Percentiles rank a stretch among this genome's conserved stretches.
Conservation (phyloP, 352 stramenopile genomes). For the Phytophthora pisi region DNA sequence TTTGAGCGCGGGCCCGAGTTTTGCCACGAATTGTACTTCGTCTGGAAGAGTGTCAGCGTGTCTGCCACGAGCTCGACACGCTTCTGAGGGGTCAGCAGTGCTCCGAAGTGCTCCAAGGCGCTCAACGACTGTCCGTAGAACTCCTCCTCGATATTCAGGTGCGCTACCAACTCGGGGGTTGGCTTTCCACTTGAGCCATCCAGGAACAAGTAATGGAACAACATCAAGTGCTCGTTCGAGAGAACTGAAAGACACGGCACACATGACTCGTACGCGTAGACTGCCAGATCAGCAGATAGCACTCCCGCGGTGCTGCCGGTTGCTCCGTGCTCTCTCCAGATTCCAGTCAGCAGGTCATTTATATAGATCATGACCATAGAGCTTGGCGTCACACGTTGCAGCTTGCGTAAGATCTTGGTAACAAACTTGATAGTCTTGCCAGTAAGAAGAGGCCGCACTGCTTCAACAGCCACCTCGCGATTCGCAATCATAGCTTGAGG, state of each 20-base stretch:
- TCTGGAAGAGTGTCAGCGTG: slow-evolving; percentile 48
- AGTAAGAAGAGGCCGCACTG: slow-evolving; percentile 56
- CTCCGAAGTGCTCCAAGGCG: slow-evolving; percentile 43
- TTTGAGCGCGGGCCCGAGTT: slow-evolving; percentile 32
- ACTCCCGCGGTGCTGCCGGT: slow-evolving; percentile 5
- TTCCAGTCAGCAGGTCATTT: slow-evolving; percentile 45
- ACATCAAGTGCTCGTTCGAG: slow-evolving; percentile 63
- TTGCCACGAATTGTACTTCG: slow-evolving; percentile 47
- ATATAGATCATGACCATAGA: slow-evolving; percentile 75
- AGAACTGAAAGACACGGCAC: slow-evolving; percentile 70
- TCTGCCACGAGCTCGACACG: slow-evolving; percentile 60
- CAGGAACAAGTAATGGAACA: slow-evolving; percentile 64
- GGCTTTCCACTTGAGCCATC: slow-evolving; percentile 25
- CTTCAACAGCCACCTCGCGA: slow-evolving; percentile 45
- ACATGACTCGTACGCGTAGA: slow-evolving; percentile 75
- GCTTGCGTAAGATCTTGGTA: slow-evolving; percentile 76
- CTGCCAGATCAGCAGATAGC: slow-evolving; percentile 49
- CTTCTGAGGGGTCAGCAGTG: slow-evolving; percentile 49
- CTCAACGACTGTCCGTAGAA: slow-evolving; percentile 61
- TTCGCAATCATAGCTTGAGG: slow-evolving; percentile 19
- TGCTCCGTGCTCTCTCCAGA: slow-evolving; percentile 52
- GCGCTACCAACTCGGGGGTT: slow-evolving; percentile 21
- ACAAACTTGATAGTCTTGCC: slow-evolving; percentile 70
- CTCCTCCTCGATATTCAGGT: slow-evolving; percentile 38
- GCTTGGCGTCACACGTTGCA: slow-evolving; percentile 64